These are phyloP conservation scores for Mycocentrospora acerina DNA, from an alignment of 2,329 filamentous ascomycete species.

Conservation along the genomic window DNA sequence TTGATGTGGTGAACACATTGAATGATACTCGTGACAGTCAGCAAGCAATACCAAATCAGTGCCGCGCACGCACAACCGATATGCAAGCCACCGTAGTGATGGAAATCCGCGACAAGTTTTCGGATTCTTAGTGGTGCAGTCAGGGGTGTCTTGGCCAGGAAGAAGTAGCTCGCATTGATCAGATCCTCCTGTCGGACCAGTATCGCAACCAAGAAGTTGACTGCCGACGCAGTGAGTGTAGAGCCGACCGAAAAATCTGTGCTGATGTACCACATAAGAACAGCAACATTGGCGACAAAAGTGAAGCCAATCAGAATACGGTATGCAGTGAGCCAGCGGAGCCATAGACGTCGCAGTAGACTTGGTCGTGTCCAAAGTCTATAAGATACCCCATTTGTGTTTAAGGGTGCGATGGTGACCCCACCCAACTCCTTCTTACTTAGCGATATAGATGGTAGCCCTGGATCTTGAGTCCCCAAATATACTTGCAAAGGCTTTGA, in stretches of 20 bases:
- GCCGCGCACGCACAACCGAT: slow-evolving; percentile 35
- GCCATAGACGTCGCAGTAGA: slow-evolving; percentile 2
- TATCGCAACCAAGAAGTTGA: slow-evolving; percentile 38
- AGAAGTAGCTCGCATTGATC: slow-evolving; percentile 31
- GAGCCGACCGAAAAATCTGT: background rate
- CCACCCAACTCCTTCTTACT: too few relatives aligned
- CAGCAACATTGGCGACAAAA: slow-evolving; percentile 9
- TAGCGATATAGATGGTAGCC: too few relatives aligned
- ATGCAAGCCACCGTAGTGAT: slow-evolving; percentile 39
- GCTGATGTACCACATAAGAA: background rate
- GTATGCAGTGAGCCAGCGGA: slow-evolving; percentile 22
- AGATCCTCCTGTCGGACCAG: slow-evolving; percentile 37
- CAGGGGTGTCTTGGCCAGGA: slow-evolving; percentile 30
- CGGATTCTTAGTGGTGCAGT: slow-evolving; percentile 27
- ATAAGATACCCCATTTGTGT: too few relatives aligned
- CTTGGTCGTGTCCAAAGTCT: background rate
- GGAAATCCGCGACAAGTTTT: slow-evolving; percentile 25
- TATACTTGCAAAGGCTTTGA: too few relatives aligned
- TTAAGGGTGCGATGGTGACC: too few relatives aligned
- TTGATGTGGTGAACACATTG: slow-evolving; percentile 14
- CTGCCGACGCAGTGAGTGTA: slow-evolving; percentile 30
- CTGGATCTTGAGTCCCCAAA: too few relatives aligned
- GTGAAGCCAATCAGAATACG: slow-evolving; percentile 13
- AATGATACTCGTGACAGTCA: slow-evolving; percentile 36
- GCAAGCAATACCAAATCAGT: slow-evolving; percentile 48